A percentile compares a stretch with the other conserved stretches of the same genome.
phyloP scores from a whole-genome alignment of 1,284 basidiomycete species.

The Papiliotrema terrestris region DNA sequence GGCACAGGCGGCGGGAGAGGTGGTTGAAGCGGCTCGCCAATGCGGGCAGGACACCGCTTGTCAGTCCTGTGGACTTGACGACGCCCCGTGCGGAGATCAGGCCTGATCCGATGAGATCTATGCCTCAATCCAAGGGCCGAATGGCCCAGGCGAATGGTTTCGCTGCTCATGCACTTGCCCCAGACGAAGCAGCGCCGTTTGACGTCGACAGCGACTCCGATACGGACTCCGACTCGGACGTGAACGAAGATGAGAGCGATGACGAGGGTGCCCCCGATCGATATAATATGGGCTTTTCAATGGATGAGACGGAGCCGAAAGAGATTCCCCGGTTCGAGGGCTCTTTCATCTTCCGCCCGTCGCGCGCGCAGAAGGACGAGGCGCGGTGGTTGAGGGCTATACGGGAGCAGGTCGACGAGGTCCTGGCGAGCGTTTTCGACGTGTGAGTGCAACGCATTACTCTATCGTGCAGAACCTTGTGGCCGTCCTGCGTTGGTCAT shows the following conservation, averaged over 20 bases:
- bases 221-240: slow-evolving; percentile 38
- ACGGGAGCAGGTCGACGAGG: slow-evolving; percentile 32
- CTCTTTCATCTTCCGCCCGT: slow-evolving; percentile 40
- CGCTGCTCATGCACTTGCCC: neutral
- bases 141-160: neutral
- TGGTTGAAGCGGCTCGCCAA: slow-evolving; percentile 24
- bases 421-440: slow-evolving; percentile 42
- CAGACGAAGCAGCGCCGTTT: neutral
- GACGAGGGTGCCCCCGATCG: neutral
- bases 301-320: slow-evolving; percentile 20
- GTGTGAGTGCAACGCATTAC: slow-evolving; percentile 23
- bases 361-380: slow-evolving; percentile 44
- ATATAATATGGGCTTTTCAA: slow-evolving; percentile 21
- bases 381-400: slow-evolving; percentile 43
- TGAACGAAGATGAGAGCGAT: slow-evolving; percentile 25
- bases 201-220: slow-evolving; percentile 23
- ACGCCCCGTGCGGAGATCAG: slow-evolving; percentile 25
- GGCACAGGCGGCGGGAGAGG: slow-evolving; percentile 30
- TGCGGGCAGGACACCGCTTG: neutral
- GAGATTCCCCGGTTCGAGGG: slow-evolving; percentile 31
- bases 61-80: slow-evolving; percentile 9
- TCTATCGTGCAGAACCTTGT: too few species aligned
- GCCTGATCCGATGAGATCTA: slow-evolving; percentile 9
- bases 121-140: slow-evolving; percentile 6
- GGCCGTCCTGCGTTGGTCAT: too few species aligned